Percentiles rank a stretch among this genome's conserved stretches.
Evolutionary conservation across 257 asterid genomes (phyloP).

Genomic region (Craterostigma plantagineum): DNA sequence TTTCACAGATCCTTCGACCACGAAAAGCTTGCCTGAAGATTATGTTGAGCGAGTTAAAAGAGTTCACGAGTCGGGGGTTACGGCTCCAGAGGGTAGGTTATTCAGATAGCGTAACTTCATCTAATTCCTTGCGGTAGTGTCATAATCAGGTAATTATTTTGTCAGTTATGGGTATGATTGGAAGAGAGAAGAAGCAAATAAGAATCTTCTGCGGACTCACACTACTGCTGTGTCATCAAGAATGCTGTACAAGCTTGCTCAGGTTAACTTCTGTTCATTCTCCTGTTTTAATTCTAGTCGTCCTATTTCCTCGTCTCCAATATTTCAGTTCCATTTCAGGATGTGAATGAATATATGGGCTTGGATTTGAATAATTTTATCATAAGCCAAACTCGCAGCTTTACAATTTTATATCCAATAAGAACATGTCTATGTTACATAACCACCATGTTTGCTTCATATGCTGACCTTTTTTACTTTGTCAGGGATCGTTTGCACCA

Average conservation of each 20-base stretch:
- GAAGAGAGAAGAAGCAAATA: slow-evolving; percentile 94
- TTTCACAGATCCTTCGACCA: slow-evolving; percentile 61
- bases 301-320: background rate
- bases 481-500: slow-evolving; percentile 72
- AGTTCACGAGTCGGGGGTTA: slow-evolving; percentile 92
- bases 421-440: too few species aligned
- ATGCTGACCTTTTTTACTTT: background rate
- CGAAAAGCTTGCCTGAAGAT: slow-evolving; percentile 75
- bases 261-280: slow-evolving; percentile 25
- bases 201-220: slow-evolving; percentile 93
- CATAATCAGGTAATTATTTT: background rate
- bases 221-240: slow-evolving; percentile 97
- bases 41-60: slow-evolving; percentile 73
- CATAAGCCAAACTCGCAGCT: too few species aligned
- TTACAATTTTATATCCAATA: too few species aligned
- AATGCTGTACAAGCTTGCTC: slow-evolving; percentile 80
- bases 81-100: slow-evolving; percentile 81
- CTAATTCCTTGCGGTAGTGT: slow-evolving; percentile 7
- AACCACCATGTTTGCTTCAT: too few species aligned
- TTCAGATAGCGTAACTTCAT: slow-evolving; percentile 4
- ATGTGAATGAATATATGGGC: too few species aligned
- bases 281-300: background rate
- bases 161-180: slow-evolving; percentile 77
- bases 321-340: background rate
- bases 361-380: too few species aligned